Evolutionary conservation across 805 yeast genomes (phyloP).

Genomic region (Debaryomyces maramus): DNA sequence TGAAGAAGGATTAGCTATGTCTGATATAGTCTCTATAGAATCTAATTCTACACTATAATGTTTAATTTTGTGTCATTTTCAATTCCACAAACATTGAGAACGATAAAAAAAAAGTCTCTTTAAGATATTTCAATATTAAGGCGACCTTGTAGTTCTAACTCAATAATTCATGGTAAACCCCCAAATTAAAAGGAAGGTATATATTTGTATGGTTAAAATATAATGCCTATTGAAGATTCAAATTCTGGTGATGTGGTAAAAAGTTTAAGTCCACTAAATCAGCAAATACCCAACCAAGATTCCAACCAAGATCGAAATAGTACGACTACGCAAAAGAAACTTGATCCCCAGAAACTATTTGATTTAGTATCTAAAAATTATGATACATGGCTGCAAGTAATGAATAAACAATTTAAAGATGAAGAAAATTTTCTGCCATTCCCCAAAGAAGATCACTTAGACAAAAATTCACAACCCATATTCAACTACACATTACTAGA

Average conservation of each 20-base stretch:
- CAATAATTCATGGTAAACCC: not conserved
- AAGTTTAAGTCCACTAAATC: not conserved
- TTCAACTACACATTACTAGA: conserved; percentile 30
- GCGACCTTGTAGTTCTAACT: not conserved
- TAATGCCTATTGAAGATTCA: conserved; percentile 9
- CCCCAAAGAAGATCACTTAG: conserved; percentile 21
- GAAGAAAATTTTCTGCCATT: conserved; percentile 30
- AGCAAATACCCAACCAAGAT: not conserved
- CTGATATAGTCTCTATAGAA: not conserved
- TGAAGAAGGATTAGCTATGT: conserved; percentile 59
- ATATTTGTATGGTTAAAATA: conserved; percentile 5
- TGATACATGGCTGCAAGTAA: conserved; percentile 38
- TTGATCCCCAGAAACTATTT: conserved; percentile 28
- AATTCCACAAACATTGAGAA: not conserved
- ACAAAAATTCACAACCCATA: conserved; percentile 16
- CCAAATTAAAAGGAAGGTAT: not conserved
- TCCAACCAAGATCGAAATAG: not conserved
- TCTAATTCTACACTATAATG: too few relatives aligned
- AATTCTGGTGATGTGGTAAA: not conserved
- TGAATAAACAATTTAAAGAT: conserved; percentile 25
- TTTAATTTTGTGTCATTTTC: conserved; percentile 1
- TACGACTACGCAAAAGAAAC: not conserved
- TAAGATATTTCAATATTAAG: too few relatives aligned
- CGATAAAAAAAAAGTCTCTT: conserved; percentile 1
- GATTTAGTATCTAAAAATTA: conserved; percentile 37